Evolutionary conservation across 208 protist genomes (phyloP).

Genomic region (Trypanosoma mega): DNA sequence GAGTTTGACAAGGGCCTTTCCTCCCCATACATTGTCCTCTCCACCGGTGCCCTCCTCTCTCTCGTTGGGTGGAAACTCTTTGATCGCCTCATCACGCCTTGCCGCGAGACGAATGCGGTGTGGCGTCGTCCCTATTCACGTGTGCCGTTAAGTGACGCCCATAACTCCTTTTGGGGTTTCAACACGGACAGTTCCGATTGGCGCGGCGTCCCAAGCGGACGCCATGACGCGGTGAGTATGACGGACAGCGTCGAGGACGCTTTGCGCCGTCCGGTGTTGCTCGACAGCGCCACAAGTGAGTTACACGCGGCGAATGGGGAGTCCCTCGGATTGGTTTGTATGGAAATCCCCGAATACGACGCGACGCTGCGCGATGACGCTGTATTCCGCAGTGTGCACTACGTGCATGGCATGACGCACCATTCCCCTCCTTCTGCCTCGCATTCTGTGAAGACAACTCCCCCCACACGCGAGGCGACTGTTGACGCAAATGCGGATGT

Average conservation of each 20-base stretch:
- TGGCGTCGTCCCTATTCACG: conserved; percentile 41
- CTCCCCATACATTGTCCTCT: conserved; percentile 70
- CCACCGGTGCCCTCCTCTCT: conserved; percentile 44
- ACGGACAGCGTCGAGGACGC: conserved; percentile 47
- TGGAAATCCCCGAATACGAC: conserved; percentile 86
- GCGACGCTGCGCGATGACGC: conserved; percentile 61
- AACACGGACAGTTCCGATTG: conserved; percentile 16
- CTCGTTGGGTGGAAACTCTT: conserved; percentile 60
- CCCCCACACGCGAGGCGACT: conserved; percentile 1
- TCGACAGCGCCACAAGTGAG: conserved; percentile 75
- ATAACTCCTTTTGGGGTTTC: conserved; percentile 84
- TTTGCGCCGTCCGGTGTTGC: conserved; percentile 67
- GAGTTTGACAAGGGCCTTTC: conserved; percentile 78
- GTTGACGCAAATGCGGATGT: conserved; percentile 17
- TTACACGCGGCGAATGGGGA: conserved; percentile 37
- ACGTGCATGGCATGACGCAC: conserved; percentile 32
- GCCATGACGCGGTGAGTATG: conserved; percentile 31
- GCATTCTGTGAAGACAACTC: neutral
- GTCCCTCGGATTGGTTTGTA: conserved; percentile 57
- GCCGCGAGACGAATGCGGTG: conserved; percentile 40
- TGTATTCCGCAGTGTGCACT: conserved; percentile 87
- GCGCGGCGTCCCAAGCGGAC: conserved; percentile 4
- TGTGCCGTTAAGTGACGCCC: conserved; percentile 60
- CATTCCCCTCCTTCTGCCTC: too few relatives aligned
- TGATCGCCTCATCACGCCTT: conserved; percentile 52